Percentiles rank a stretch among this genome's conserved stretches.
Evolutionary conservation across 1,284 basidiomycete genomes (phyloP).

Genomic region (Sporisorium sorghi): DNA sequence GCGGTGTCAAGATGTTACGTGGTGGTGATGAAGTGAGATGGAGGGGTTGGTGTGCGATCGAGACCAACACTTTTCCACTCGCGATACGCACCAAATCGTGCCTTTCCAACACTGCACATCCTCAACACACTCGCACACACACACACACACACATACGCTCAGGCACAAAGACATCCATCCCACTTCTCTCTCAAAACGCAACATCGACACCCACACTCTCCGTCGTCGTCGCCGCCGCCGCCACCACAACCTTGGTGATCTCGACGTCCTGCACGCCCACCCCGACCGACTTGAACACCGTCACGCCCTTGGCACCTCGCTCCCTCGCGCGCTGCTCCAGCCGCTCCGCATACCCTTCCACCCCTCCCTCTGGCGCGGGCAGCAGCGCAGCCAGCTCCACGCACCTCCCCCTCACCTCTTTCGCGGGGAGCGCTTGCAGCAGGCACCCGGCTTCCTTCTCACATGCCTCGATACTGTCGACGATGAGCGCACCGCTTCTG

Average conservation of each 20-base stretch:
- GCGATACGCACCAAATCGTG: too few relatives aligned
- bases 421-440: slow-evolving; percentile 6
- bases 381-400: slow-evolving; percentile 3
- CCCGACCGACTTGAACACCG: slow-evolving; percentile 41
- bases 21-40: neutral
- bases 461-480: slow-evolving; percentile 32
- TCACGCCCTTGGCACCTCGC: neutral
- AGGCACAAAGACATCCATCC: too few relatives aligned
- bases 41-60: too few relatives aligned
- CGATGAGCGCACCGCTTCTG: neutral
- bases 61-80: neutral
- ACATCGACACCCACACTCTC: slow-evolving; percentile 13
- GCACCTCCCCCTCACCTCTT: neutral
- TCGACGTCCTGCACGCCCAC: slow-evolving; percentile 43
- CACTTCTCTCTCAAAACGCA: too few relatives aligned
- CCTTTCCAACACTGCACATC: too few relatives aligned
- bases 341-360: slow-evolving; percentile 4
- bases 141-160: neutral
- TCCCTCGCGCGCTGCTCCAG: neutral
- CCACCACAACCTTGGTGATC: slow-evolving; percentile 27
- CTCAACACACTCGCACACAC: too few relatives aligned
- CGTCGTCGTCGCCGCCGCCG: neutral
- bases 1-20: too few relatives aligned
- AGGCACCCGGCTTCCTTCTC: slow-evolving; percentile 30
- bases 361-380: neutral